These are phyloP conservation scores for Lipomyces mesembrius DNA, from an alignment of 805 yeast genomes.

Conservation along the genomic window DNA sequence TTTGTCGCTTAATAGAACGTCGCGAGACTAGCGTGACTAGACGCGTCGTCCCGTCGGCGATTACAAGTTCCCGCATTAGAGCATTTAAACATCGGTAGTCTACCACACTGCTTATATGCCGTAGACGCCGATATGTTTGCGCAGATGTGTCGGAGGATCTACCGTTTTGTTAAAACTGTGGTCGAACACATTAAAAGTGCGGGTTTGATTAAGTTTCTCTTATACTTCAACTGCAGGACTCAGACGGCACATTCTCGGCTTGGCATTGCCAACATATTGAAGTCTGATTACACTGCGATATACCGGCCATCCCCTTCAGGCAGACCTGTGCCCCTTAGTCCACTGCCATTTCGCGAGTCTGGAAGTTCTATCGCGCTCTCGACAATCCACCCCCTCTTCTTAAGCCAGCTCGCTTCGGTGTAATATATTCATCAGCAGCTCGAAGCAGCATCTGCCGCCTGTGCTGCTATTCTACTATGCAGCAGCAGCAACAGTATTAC, in stretches of 20 bases:
- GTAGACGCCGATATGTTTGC: not conserved
- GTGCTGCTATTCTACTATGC: constrained; percentile 10
- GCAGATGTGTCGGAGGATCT: not conserved
- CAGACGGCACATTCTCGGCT: not conserved
- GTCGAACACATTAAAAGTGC: not conserved
- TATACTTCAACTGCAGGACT: not conserved
- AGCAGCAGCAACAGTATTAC: constrained; percentile 14
- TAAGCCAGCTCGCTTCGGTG: not conserved
- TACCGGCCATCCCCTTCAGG: not conserved
- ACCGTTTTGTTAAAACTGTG: too few species aligned
- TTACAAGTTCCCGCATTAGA: too few species aligned
- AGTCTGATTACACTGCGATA: not conserved
- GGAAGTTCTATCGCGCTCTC: not conserved
- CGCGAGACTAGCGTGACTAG: too few species aligned
- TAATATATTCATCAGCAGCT: constrained; percentile 1
- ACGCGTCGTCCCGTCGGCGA: too few species aligned
- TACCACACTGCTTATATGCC: not conserved
- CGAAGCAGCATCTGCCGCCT: not conserved
- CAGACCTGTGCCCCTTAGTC: not conserved
- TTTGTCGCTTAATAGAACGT: too few species aligned
- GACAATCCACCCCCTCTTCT: not conserved
- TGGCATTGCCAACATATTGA: not conserved
- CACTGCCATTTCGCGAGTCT: not conserved
- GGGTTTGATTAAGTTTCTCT: not conserved
- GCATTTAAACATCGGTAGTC: not conserved